A percentile compares a stretch with the other conserved stretches of the same genome.
Evolutionary conservation across 139 green algal genomes (phyloP).

Genomic region (Chlamydomonas sp.): DNA sequence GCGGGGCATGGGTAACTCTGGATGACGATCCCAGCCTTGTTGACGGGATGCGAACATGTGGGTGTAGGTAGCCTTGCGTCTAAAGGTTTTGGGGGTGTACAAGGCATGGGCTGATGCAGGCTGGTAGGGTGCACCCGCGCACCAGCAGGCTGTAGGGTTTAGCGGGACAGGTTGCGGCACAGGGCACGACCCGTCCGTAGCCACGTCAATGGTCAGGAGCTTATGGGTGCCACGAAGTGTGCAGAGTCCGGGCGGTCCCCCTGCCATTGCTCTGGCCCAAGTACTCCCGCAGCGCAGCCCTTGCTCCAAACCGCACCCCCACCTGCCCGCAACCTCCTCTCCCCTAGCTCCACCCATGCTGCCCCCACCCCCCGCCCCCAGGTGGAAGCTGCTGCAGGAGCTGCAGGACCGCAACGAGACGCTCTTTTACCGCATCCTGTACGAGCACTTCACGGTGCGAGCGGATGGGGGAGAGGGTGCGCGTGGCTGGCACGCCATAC

Average conservation of each 20-base stretch:
- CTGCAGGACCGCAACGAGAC: constrained; percentile 96
- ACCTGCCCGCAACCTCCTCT: background rate
- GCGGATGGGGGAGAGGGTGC: too few species aligned
- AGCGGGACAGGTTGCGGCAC: too few species aligned
- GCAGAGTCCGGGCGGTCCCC: background rate
- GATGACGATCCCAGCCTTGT: too few species aligned
- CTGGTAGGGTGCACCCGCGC: too few species aligned
- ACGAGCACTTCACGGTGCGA: constrained; percentile 61
- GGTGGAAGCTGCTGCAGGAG: constrained; percentile 65
- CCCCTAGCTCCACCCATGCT: background rate
- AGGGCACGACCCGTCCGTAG: too few species aligned
- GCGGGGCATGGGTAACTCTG: background rate
- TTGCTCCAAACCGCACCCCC: background rate
- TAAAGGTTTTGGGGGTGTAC: too few species aligned
- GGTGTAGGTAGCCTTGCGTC: too few species aligned
- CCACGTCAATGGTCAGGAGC: too few species aligned
- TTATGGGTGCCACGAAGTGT: background rate
- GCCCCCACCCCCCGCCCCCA: background rate
- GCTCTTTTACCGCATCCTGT: constrained; percentile 88
- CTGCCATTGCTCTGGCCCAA: background rate
- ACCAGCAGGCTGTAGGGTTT: too few species aligned
- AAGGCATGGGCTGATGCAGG: too few species aligned
- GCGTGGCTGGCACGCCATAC: too few species aligned
- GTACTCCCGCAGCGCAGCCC: background rate
- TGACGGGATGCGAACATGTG: too few species aligned